Base-by-base conservation (phyloP, 345 rosid species). In the Gossypium turneri region DNA sequence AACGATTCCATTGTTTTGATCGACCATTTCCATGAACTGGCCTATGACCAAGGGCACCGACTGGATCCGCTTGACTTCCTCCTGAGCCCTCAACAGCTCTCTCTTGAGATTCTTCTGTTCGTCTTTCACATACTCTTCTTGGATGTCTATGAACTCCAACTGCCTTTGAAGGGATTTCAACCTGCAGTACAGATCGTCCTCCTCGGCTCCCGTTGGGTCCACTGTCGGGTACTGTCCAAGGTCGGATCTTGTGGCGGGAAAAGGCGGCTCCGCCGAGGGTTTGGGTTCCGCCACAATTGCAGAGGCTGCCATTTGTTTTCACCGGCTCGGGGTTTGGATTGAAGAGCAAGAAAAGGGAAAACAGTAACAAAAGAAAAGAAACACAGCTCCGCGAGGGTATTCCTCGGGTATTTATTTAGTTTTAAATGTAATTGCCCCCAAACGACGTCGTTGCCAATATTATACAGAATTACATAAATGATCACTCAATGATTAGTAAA, bases 21-120 rank as follows among this genome's bases (percentile, higher is more conserved):
- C 98, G 7, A 95, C 99, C 99, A 95, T 95, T 88, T 95, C 99
- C 99, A 95, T 95, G 83, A 95, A 95, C 81, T 95, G 99, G 6
- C 98, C 98, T 12, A 94, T 92, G 17, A 94, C 98, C 2, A 94
- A 80, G 9, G 98, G 98, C 56, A 94, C 98, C 52, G 98, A 94
- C 76, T 94, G 97, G 81, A 94, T 94, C 77, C 98, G 85, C 80
- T 94, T 94, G 61, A 94, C 98, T 89, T 94, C 98, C 70, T 94
- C 98, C 84, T 94, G 97, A 11, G 98, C 97, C 16, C 98, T 84
- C 20, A 92, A 87, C 1, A 86, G 90, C 87, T 94, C 98, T 6
- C 97, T 80, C 82, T 94, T 92, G 59, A 94, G 86, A 75, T 94
- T 94, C 89, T 94, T 94, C 76, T 87, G 97, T 86, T 94, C 98